Conservation (phyloP, 495 filamentous ascomycete genomes). For the Chaetomidium leptoderma region DNA sequence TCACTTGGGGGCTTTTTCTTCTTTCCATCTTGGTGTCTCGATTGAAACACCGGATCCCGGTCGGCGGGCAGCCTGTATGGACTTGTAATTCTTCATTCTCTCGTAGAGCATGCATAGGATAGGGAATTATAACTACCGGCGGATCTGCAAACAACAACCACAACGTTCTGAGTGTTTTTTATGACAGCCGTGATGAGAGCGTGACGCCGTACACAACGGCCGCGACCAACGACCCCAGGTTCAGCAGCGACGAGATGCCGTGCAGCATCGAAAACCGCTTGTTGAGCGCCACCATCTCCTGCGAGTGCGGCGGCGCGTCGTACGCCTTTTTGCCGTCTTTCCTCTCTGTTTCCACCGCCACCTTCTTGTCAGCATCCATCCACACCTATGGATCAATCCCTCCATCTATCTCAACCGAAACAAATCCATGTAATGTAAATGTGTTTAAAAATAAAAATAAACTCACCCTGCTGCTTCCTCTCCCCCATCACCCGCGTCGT, state of each 20-base stretch:
- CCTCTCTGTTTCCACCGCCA: slow-evolving; percentile 36
- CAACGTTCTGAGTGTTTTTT: neutral
- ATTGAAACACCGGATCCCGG: neutral
- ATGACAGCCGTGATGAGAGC: slow-evolving; percentile 54
- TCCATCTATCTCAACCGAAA: neutral
- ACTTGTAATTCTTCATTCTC: slow-evolving; percentile 4
- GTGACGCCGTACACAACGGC: slow-evolving; percentile 70
- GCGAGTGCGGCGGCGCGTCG: slow-evolving; percentile 66
- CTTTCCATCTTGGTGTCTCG: neutral
- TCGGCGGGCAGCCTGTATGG: slow-evolving; percentile 1
- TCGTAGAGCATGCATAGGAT: neutral
- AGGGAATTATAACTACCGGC: neutral
- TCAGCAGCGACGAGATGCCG: slow-evolving; percentile 69
- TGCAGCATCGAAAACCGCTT: slow-evolving; percentile 74
- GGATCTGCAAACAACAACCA: neutral
- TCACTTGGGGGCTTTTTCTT: neutral
- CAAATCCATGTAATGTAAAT: too few species aligned
- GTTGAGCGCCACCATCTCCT: slow-evolving; percentile 79
- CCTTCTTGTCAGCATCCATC: neutral
- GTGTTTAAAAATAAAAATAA: too few species aligned
- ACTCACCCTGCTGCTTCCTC: slow-evolving; percentile 69
- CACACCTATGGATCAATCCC: neutral
- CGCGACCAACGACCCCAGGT: slow-evolving; percentile 61
- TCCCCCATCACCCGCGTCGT: slow-evolving; percentile 68
- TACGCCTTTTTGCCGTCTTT: slow-evolving; percentile 79